These are phyloP conservation scores for Nicotiana paniculata DNA, from an alignment of 257 asterid species.

Conservation along the genomic window DNA sequence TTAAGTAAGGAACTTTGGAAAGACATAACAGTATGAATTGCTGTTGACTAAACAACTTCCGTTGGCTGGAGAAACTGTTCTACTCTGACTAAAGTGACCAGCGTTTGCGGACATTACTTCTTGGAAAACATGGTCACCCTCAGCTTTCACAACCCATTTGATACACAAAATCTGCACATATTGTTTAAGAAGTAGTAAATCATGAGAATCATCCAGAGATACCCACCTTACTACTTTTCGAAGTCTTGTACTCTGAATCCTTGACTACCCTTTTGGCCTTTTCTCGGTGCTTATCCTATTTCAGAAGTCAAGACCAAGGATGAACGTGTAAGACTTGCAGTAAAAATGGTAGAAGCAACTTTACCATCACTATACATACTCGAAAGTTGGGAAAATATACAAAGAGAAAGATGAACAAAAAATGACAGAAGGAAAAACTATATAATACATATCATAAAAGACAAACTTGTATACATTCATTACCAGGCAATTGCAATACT, in stretches of 20 bases:
- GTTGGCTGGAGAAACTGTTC: not conserved
- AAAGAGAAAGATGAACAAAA: not conserved
- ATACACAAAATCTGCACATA: not conserved
- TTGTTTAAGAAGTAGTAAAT: not conserved
- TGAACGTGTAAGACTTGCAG: not conserved
- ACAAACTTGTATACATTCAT: not conserved
- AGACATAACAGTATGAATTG: slow-evolving; percentile 7
- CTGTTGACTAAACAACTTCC: not conserved
- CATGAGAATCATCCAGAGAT: not conserved
- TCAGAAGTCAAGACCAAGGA: not conserved
- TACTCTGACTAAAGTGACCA: not conserved
- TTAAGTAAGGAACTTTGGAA: not conserved
- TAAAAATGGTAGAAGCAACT: not conserved
- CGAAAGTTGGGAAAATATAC: not conserved
- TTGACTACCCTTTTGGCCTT: slow-evolving; percentile 1
- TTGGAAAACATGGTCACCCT: slow-evolving; percentile 7
- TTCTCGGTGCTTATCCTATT: slow-evolving; percentile 23
- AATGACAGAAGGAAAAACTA: not conserved
- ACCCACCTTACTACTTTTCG: slow-evolving; percentile 12
- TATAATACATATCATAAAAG: not conserved
- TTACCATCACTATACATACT: not conserved
- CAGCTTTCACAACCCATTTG: slow-evolving; percentile 8
- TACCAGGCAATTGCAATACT: slow-evolving; percentile 29
- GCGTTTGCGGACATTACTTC: not conserved
- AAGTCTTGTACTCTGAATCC: slow-evolving; percentile 6